Base-by-base conservation (phyloP, 495 filamentous ascomycete genomes). In the Patellaria atrata region DNA sequence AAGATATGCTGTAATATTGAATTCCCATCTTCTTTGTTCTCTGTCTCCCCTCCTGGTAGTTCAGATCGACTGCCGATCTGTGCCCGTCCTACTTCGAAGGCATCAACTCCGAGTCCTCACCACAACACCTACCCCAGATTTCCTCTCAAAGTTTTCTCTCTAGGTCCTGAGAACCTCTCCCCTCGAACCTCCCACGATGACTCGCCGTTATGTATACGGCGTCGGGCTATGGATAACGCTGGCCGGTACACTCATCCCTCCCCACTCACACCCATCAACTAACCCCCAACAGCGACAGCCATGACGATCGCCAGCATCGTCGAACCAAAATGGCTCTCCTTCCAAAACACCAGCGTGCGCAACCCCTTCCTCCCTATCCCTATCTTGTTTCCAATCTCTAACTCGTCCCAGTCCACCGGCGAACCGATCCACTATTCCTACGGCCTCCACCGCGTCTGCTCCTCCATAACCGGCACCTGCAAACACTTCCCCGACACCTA, bases 391-490 rank as follows among this genome's bases (percentile, higher is more conserved):
- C 27, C 9, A 11, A 5, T 25, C 8, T 24, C 13, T 3, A 8
- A n/a, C 16, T 30, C 3, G 37, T 38, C 60, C 34, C 48, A 48
- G 39, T 24, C 43, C 33, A n/a, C 53, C 25, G 65, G 59, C 38
- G 48, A 55, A 53, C 61, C 67, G 48, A 47, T 77, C 63, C 62
- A 65, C 47, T 66, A 79, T 62, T 71, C 70, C 43, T 75, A 80
- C 56, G 87, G 87, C 29, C 72, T 96, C 24, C 78, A 91, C 56
- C 63, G 65, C 18, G 74, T 74, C 44, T 96, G 87, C 58, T 80
- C 67, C 27, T 67, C 62, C 59, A 65, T 63, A 39, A 68, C 59
- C 6, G 56, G 64, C 33, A 57, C 50, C 24, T 79, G 74, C 56
- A 57, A 61, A 26, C 55, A 58, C 35, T 79, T 77, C 49, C 75